Conservation (phyloP, 1,284 basidiomycete species). For the Cryptococcus neoformans region DNA sequence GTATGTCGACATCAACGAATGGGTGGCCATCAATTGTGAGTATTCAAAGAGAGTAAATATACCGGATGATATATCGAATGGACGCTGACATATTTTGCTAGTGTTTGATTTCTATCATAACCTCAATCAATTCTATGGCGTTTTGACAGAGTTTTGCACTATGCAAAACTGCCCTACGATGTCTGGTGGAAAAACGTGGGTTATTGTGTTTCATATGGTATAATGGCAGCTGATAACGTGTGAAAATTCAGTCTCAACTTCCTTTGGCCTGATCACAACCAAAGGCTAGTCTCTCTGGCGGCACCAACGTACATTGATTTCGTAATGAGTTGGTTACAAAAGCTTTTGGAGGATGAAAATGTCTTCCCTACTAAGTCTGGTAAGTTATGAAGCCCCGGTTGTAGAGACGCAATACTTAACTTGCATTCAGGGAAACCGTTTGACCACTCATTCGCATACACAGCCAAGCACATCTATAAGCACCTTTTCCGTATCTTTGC, state of each 20-base stretch:
- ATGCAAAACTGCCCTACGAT: slow-evolving; percentile 85
- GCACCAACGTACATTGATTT: slow-evolving; percentile 99
- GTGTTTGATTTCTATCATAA: slow-evolving; percentile 97
- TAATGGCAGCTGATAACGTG: background rate
- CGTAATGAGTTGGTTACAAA: slow-evolving; percentile 98
- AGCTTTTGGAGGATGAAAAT: slow-evolving; percentile 85
- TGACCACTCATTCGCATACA: slow-evolving; percentile 81
- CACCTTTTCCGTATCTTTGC: slow-evolving; percentile 97
- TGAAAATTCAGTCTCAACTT: slow-evolving; percentile 73
- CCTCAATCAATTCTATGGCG: slow-evolving; percentile 95
- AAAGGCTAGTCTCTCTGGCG: slow-evolving; percentile 87
- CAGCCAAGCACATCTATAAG: slow-evolving; percentile 94
- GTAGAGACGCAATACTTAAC: background rate
- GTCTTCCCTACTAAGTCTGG: slow-evolving; percentile 95
- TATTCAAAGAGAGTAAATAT: slow-evolving; percentile 12
- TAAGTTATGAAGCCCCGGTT: slow-evolving; percentile 43
- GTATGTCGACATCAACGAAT: slow-evolving; percentile 96
- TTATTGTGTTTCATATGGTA: background rate
- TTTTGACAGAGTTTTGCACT: slow-evolving; percentile 93
- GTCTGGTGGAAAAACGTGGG: slow-evolving; percentile 84
- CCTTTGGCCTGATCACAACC: slow-evolving; percentile 95
- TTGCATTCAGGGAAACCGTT: slow-evolving; percentile 74
- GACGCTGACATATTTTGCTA: slow-evolving; percentile 37
- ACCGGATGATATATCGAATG: background rate
- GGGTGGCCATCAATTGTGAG: slow-evolving; percentile 96